These are phyloP conservation scores for Bruguiera parviflora DNA, from an alignment of 345 rosid species.

Conservation along the genomic window DNA sequence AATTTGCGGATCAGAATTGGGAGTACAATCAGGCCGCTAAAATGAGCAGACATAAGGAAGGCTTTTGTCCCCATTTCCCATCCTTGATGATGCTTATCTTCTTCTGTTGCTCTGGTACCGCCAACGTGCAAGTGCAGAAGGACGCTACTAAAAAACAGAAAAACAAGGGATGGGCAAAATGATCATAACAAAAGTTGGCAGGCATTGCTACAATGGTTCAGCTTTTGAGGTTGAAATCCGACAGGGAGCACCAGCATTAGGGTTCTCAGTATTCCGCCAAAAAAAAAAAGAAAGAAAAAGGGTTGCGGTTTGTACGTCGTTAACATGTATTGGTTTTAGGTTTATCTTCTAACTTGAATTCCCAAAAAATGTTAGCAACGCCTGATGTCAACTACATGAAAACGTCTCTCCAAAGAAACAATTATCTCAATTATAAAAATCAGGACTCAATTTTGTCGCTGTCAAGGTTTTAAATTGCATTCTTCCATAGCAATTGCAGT, in stretches of 20 bases:
- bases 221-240: slow-evolving; percentile 33
- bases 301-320: no score
- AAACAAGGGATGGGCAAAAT: slow-evolving; percentile 46
- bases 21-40: slow-evolving; percentile 21
- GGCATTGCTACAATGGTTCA: slow-evolving; percentile 35
- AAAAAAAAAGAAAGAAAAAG: background rate
- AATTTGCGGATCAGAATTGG: slow-evolving; percentile 15
- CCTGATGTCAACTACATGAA: no score
- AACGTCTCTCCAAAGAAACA: no score
- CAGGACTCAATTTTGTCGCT: no score
- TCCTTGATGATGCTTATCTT: slow-evolving; percentile 43
- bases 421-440: no score
- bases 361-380: no score
- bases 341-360: no score
- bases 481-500: no score
- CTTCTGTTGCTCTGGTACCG: slow-evolving; percentile 28
- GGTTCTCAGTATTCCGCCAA: slow-evolving; percentile 1
- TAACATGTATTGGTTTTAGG: no score
- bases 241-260: slow-evolving; percentile 7
- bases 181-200: slow-evolving; percentile 39
- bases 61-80: slow-evolving; percentile 35
- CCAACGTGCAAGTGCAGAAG: slow-evolving; percentile 30
- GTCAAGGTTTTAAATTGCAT: no score
- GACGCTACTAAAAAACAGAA: slow-evolving; percentile 26
- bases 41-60: slow-evolving; percentile 26